phyloP scores from a whole-genome alignment of 306 rosid genomes.

The Echinosophora koreensis region DNA sequence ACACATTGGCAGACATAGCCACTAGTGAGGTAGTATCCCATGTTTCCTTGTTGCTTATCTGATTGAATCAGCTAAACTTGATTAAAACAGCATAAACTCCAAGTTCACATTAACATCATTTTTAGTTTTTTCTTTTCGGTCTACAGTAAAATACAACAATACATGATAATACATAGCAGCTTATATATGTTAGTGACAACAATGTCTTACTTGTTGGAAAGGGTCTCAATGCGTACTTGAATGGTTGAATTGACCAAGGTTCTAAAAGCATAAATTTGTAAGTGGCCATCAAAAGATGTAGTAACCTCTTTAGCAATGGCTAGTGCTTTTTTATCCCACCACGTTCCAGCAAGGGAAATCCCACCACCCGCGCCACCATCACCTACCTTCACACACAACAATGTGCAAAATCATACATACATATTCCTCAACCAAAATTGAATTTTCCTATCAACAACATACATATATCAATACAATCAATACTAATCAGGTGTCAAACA shows the following conservation, averaged over 20 bases:
- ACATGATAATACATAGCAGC: background rate
- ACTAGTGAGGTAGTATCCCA: background rate
- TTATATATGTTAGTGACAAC: background rate
- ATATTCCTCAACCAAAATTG: background rate
- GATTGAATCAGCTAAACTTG: background rate
- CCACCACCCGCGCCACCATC: slow-evolving; percentile 96
- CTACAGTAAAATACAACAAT: slow-evolving; percentile 6
- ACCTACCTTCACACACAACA: slow-evolving; percentile 66
- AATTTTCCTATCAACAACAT: background rate
- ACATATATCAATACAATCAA: background rate
- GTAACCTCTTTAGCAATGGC: slow-evolving; percentile 81
- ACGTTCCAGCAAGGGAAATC: slow-evolving; percentile 80
- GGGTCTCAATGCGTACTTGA: slow-evolving; percentile 87
- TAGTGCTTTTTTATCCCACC: slow-evolving; percentile 93
- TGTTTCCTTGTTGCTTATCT: background rate
- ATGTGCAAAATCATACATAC: background rate
- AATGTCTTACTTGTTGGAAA: slow-evolving; percentile 72
- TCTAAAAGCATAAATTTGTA: slow-evolving; percentile 83
- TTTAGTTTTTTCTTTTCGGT: background rate
- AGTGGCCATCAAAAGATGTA: slow-evolving; percentile 71
- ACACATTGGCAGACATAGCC: background rate
- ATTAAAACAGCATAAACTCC: slow-evolving; percentile 9
- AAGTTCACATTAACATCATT: background rate
- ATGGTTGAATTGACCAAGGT: slow-evolving; percentile 70
- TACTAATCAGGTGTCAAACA: background rate